These are phyloP conservation scores for Ceratopteris richardii DNA, from an alignment of 75 land plant species.

Conservation along the genomic window DNA sequence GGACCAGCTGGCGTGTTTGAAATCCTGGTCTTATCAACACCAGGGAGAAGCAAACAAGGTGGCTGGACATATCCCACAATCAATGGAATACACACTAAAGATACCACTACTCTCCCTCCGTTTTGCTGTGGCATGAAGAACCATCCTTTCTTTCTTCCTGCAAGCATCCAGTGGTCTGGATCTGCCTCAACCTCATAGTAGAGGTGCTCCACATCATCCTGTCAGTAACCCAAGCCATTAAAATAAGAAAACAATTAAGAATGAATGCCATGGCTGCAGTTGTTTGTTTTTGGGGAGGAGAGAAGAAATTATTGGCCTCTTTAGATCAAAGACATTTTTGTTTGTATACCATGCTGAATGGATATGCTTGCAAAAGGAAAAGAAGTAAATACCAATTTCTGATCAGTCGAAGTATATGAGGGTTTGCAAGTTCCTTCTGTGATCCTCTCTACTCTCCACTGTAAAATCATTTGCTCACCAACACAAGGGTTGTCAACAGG, in stretches of 20 bases:
- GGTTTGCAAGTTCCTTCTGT: conserved; percentile 25
- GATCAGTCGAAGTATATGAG: no score
- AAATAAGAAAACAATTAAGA: not conserved
- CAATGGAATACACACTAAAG: conserved; percentile 78
- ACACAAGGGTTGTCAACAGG: conserved; percentile 60
- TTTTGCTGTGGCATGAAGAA: conserved; percentile 22
- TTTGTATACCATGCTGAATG: no score
- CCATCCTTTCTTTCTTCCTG: conserved; percentile 84
- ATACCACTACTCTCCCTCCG: conserved; percentile 62
- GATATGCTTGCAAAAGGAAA: no score
- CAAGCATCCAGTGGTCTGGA: conserved; percentile 91
- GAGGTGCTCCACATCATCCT: conserved; percentile 51
- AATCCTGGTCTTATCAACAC: conserved; percentile 54
- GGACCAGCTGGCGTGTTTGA: conserved; percentile 82
- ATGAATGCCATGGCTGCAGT: not conserved
- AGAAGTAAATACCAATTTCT: no score
- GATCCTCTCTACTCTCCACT: conserved; percentile 91
- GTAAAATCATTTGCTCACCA: conserved; percentile 71
- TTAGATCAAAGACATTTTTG: no score
- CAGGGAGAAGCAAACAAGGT: conserved; percentile 57
- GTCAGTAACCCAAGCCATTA: not conserved
- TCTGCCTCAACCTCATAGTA: conserved; percentile 75
- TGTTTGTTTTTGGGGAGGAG: not conserved
- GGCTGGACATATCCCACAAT: conserved; percentile 89
- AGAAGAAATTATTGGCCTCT: no score